Conservation (phyloP, 352 stramenopile genomes). For the Phytophthora syringae region DNA sequence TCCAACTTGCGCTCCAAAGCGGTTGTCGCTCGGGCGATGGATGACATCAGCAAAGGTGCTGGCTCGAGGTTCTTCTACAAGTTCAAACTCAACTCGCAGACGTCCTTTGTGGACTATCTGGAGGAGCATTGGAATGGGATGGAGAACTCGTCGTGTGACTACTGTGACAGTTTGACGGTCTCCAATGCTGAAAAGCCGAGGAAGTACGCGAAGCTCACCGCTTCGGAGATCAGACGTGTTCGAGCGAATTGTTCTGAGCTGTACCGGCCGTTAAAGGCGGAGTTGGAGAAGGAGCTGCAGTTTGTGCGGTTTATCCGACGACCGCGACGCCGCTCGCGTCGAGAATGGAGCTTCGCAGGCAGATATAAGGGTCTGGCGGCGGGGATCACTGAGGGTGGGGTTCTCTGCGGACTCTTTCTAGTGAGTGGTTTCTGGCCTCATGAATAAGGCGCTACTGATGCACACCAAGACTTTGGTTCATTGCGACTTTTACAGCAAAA, state of each 20-base stretch:
- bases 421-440: constrained; percentile 19
- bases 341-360: neutral
- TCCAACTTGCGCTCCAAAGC: neutral
- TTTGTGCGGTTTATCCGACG: neutral
- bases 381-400: constrained; percentile 15
- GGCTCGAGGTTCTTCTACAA: constrained; percentile 13
- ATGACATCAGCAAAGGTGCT: constrained; percentile 11
- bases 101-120: constrained; percentile 11
- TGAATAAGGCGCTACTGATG: too few species aligned
- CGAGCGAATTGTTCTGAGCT: neutral
- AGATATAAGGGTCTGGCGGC: constrained; percentile 24
- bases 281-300: neutral
- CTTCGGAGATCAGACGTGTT: neutral
- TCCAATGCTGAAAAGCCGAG: neutral
- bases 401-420: constrained; percentile 30
- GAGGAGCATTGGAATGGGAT: constrained; percentile 29
- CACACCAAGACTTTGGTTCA: too few species aligned
- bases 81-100: constrained; percentile 14
- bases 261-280: neutral
- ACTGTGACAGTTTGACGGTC: constrained; percentile 17
- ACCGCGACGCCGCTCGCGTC: constrained; percentile 10
- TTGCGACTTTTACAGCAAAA: too few species aligned
- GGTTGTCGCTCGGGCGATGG: constrained; percentile 25
- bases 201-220: neutral
- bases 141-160: constrained; percentile 8